Conservation (phyloP, 2,329 filamentous ascomycete species). For the Purpureocillium takamizusanense region DNA sequence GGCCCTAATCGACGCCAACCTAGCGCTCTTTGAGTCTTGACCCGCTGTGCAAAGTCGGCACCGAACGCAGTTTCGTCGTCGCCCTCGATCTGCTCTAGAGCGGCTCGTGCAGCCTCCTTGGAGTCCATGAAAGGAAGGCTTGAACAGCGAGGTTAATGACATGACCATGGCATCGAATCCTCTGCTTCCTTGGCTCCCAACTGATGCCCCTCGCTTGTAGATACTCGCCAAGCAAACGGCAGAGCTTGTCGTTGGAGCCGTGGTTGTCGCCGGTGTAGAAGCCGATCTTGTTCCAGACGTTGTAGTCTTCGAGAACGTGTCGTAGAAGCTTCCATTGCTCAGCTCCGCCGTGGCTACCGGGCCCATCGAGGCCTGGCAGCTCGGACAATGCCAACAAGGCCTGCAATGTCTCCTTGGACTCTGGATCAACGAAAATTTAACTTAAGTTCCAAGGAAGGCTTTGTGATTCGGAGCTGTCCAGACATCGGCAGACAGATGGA, state of each 20-base stretch:
- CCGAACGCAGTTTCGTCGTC: too few relatives aligned
- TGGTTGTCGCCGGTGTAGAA: conserved; percentile 2
- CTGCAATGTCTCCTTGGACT: not conserved
- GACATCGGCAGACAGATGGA: not conserved
- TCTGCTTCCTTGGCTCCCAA: conserved; percentile 1
- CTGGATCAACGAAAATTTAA: conserved; percentile 1
- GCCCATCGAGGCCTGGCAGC: too few relatives aligned
- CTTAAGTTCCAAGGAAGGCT: conserved; percentile 2
- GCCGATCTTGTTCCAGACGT: conserved; percentile 1
- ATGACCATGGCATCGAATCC: not conserved
- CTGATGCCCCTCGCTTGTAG: conserved; percentile 1
- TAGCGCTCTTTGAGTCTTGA: too few relatives aligned
- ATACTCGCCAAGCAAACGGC: not conserved
- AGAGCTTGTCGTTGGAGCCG: conserved; percentile 2
- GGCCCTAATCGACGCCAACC: too few relatives aligned
- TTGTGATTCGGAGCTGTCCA: conserved; percentile 3
- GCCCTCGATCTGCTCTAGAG: too few relatives aligned
- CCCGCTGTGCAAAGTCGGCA: too few relatives aligned
- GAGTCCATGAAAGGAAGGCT: conserved; percentile 1
- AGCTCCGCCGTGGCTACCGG: too few relatives aligned
- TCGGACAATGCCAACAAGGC: too few relatives aligned
- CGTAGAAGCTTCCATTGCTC: not conserved
- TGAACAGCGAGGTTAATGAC: not conserved
- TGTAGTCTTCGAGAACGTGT: not conserved
- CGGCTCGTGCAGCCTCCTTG: not conserved